These are phyloP conservation scores for Entrophospora sp. DNA, from an alignment of 192 early-diverging fungal genomes.

Conservation along the genomic window DNA sequence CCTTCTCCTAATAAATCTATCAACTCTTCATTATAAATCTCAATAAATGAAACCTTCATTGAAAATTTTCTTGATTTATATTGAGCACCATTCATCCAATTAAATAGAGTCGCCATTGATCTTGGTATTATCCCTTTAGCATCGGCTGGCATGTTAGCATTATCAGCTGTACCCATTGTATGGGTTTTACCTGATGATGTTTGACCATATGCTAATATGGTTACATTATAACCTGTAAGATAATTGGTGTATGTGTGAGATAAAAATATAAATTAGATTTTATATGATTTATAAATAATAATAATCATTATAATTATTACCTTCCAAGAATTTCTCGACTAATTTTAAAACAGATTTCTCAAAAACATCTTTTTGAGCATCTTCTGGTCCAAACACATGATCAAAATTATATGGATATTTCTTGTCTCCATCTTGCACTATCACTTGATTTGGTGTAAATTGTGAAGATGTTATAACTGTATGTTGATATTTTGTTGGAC, in stretches of 20 bases:
- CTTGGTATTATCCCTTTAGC: constrained; percentile 59
- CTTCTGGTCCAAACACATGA: constrained; percentile 51
- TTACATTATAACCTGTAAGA: constrained; percentile 77
- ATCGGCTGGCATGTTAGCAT: constrained; percentile 27
- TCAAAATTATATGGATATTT: constrained; percentile 43
- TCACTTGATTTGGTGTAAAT: constrained; percentile 13
- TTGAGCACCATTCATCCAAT: constrained; percentile 21
- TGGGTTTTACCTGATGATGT: constrained; percentile 93
- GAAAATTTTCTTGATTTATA: constrained; percentile 25
- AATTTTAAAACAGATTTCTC: constrained; percentile 32
- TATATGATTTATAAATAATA: not conserved
- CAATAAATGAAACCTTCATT: constrained; percentile 82
- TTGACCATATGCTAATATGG: constrained; percentile 89
- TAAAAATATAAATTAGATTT: not conserved
- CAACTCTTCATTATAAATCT: constrained; percentile 95
- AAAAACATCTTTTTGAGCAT: constrained; percentile 55
- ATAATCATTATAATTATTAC: constrained; percentile 21
- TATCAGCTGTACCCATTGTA: constrained; percentile 81
- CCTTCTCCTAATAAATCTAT: constrained; percentile 75
- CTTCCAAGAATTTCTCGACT: constrained; percentile 41
- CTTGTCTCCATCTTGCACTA: constrained; percentile 3
- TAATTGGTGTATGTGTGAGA: no score
- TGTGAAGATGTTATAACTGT: not conserved
- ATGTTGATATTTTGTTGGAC: constrained; percentile 10
- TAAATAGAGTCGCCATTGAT: constrained; percentile 57